These are phyloP conservation scores for Alternaria postmessia DNA, from an alignment of 2,329 filamentous ascomycete genomes.

Conservation along the genomic window DNA sequence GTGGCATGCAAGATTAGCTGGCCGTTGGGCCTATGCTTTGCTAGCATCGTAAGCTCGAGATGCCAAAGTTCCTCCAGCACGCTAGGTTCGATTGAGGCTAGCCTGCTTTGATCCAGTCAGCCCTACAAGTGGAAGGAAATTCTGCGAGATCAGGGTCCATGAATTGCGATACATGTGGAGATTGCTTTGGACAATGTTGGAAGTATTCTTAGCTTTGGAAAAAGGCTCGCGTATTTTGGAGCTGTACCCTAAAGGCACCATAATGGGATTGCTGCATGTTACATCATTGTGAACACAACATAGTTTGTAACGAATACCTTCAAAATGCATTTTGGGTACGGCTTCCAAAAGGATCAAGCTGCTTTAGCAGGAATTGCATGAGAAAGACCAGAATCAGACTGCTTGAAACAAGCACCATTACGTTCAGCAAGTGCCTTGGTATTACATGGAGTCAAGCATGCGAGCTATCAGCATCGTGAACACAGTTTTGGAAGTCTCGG, in stretches of 20 bases:
- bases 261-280: not conserved
- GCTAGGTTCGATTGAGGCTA: not conserved
- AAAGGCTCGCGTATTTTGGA: too few relatives aligned
- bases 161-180: not conserved
- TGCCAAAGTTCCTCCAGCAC: not conserved
- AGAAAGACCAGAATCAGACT: not conserved
- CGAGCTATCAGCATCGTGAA: not conserved
- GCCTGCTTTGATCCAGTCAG: not conserved
- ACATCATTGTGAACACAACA: not conserved
- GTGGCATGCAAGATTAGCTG: constrained; percentile 5
- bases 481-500: constrained; percentile 19
- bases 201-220: not conserved
- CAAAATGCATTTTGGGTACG: not conserved
- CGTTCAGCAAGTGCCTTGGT: not conserved
- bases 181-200: not conserved
- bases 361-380: not conserved
- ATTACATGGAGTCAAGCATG: not conserved
- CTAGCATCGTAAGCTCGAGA: not conserved
- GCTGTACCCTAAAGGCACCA: not conserved
- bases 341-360: not conserved
- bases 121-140: not conserved
- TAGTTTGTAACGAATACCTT: not conserved
- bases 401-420: not conserved
- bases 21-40: not conserved
- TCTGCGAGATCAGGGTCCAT: not conserved